These are phyloP conservation scores for Diversispora eburnea DNA, from an alignment of 192 early-diverging fungal genomes.

Conservation along the genomic window DNA sequence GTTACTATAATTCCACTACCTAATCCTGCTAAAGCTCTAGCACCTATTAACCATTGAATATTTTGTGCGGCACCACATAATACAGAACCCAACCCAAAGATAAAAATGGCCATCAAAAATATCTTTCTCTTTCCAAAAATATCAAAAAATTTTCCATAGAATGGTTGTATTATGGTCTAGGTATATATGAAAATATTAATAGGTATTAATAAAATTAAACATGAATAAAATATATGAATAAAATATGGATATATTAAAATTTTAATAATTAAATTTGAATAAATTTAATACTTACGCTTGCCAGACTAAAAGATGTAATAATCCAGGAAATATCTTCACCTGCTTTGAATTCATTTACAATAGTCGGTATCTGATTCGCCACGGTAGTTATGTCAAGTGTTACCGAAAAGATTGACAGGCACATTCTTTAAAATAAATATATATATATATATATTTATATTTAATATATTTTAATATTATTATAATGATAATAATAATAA, in stretches of 20 bases:
- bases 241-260: not conserved
- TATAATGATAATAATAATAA: not conserved
- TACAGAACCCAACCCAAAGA: slow-evolving; percentile 34
- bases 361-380: slow-evolving; percentile 56
- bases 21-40: slow-evolving; percentile 53
- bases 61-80: slow-evolving; percentile 36
- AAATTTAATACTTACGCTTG: slow-evolving; percentile 6
- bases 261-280: not conserved
- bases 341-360: slow-evolving; percentile 56
- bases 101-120: slow-evolving; percentile 34
- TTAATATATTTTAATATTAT: not conserved
- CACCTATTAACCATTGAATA: slow-evolving; percentile 48
- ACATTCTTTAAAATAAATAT: too few relatives aligned
- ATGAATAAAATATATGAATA: not conserved
- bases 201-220: not conserved
- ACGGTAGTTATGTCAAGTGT: slow-evolving; percentile 61
- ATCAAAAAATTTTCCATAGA: slow-evolving; percentile 1
- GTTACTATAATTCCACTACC: slow-evolving; percentile 56
- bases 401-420: slow-evolving; percentile 53
- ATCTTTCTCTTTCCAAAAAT: slow-evolving; percentile 33
- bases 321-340: slow-evolving; percentile 72
- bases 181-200: too few relatives aligned
- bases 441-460: too few relatives aligned
- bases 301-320: slow-evolving; percentile 53
- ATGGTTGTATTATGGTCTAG: slow-evolving; percentile 16